Evolutionary conservation across 257 asterid genomes (phyloP).

Genomic region (Coffea eugenioides): DNA sequence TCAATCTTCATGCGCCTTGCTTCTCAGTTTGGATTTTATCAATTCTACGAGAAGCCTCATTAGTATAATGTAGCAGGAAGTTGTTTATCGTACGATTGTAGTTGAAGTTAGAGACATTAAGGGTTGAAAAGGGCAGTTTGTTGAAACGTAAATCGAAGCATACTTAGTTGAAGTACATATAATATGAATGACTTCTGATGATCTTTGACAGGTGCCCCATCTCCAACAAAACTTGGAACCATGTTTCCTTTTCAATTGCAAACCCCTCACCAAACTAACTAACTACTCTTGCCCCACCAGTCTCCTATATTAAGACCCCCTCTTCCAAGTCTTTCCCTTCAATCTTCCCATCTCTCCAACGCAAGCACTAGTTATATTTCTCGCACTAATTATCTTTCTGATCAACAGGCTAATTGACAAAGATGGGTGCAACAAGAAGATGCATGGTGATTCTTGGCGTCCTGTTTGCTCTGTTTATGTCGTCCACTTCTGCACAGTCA

Average conservation of each 20-base stretch:
- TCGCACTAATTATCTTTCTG: neutral
- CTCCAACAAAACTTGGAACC: constrained; percentile 9
- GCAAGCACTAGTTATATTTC: neutral
- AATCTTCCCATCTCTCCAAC: neutral
- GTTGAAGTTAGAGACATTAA: constrained; percentile 55
- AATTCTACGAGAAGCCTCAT: neutral
- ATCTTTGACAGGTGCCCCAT: constrained; percentile 29
- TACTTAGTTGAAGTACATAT: too few species aligned
- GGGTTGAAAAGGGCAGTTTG: constrained; percentile 26
- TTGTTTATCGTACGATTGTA: constrained; percentile 13
- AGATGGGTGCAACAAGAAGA: constrained; percentile 20
- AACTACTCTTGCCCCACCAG: constrained; percentile 59
- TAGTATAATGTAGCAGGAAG: neutral
- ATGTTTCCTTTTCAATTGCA: neutral
- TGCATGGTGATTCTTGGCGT: constrained; percentile 22
- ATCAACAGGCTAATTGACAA: neutral
- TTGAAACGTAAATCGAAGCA: constrained; percentile 20
- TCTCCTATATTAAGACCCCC: constrained; percentile 15
- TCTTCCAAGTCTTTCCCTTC: constrained; percentile 1
- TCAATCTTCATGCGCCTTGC: neutral
- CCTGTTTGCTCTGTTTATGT: constrained; percentile 28
- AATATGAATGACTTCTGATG: neutral
- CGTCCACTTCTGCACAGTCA: constrained; percentile 52
- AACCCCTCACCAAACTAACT: constrained; percentile 55
- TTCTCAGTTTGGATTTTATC: neutral